Conservation (phyloP, 257 asterid species). For the Lantana camara region DNA sequence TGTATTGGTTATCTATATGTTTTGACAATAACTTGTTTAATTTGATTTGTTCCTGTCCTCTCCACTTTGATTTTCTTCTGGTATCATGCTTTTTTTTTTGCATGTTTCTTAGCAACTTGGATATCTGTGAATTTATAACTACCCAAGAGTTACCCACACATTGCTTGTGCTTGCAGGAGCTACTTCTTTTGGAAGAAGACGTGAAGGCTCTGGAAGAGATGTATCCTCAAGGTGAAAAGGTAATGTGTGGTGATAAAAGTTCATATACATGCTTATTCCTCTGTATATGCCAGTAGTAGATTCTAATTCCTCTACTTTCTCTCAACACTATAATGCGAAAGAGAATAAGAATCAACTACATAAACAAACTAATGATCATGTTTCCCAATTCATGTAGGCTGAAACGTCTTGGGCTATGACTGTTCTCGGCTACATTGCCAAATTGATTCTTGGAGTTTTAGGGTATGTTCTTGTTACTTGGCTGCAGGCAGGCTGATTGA, state of each 20-base stretch:
- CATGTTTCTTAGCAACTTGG: conserved; percentile 10
- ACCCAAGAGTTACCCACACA: conserved; percentile 20
- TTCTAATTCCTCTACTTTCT: conserved; percentile 14
- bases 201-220: conserved; percentile 94
- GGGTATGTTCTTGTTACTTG: conserved; percentile 60
- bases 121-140: conserved; percentile 13
- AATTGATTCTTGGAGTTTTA: conserved; percentile 79
- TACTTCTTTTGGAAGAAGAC: conserved; percentile 93
- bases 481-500: conserved; percentile 19
- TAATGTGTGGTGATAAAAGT: conserved; percentile 33
- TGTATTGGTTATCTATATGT: neutral
- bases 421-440: conserved; percentile 90
- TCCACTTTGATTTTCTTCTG: neutral
- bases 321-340: neutral
- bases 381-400: conserved; percentile 62
- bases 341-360: neutral
- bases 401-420: conserved; percentile 98
- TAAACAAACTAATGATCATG: conserved; percentile 20
- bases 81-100: neutral
- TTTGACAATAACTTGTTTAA: neutral
- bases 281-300: conserved; percentile 4
- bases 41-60: neutral
- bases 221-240: conserved; percentile 99
- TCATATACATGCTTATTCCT: neutral
- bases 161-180: conserved; percentile 56